Conservation (phyloP, 1,139 yeast genomes). For the Debaryomyces subglobosus region DNA sequence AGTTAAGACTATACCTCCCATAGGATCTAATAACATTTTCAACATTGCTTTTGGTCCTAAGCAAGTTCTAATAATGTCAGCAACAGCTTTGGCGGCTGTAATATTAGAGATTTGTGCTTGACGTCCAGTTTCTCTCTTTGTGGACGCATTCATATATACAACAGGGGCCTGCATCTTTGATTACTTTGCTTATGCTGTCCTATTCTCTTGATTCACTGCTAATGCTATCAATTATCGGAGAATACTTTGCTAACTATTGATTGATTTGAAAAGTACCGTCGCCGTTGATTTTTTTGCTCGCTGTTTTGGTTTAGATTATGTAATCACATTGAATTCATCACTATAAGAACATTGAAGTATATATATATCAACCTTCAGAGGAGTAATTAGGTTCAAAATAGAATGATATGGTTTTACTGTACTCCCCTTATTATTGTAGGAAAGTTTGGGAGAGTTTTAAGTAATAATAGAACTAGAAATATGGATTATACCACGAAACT, state of each 20-base stretch:
- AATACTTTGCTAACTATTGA: conserved; percentile 1
- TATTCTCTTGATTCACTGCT: conserved; percentile 2
- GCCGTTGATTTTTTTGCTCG: conserved; percentile 8
- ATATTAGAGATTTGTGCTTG: conserved; percentile 96
- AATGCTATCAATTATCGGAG: conserved; percentile 5
- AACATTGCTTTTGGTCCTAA: conserved; percentile 99
- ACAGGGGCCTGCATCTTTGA: conserved; percentile 53
- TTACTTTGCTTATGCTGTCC: conserved; percentile 1
- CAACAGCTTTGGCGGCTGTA: conserved; percentile 98
- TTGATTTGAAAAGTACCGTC: conserved; percentile 4
- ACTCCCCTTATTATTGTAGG: background rate
- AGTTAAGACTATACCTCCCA: conserved; percentile 97
- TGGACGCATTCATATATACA: conserved; percentile 68
- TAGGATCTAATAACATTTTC: conserved; percentile 96
- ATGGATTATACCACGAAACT: background rate
- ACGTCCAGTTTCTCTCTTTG: conserved; percentile 95
- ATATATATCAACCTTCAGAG: background rate
- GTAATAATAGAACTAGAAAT: background rate
- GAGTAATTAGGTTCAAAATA: background rate
- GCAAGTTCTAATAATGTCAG: conserved; percentile 96
- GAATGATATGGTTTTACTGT: background rate
- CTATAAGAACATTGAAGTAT: background rate
- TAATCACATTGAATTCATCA: background rate
- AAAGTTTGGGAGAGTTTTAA: background rate
- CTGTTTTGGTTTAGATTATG: background rate